Percentiles rank a stretch among this genome's conserved stretches.
Conservation (phyloP, 2,329 filamentous ascomycete genomes). For the Nigrograna mackinnonii region DNA sequence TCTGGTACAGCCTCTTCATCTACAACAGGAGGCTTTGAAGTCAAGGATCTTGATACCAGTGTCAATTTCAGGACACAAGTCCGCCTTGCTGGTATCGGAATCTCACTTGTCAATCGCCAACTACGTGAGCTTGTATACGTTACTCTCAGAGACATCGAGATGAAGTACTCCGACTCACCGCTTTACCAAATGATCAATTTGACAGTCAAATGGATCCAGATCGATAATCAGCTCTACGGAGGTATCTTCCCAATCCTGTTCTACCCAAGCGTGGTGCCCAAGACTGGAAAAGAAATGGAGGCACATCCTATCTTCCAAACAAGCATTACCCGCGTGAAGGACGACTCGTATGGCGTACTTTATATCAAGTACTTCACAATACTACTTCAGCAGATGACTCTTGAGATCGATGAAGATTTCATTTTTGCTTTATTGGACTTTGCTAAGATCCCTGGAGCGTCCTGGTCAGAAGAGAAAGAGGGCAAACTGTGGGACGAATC, state of each 20-base stretch:
- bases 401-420: conserved; percentile 97
- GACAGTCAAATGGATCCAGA: conserved; percentile 97
- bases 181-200: conserved; percentile 90
- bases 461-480: conserved; percentile 81
- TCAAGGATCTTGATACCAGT: conserved; percentile 87
- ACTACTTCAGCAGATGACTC: conserved; percentile 94
- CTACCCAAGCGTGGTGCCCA: conserved; percentile 96
- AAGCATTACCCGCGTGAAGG: conserved; percentile 92
- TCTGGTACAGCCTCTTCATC: conserved; percentile 58
- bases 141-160: conserved; percentile 86
- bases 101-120: conserved; percentile 92
- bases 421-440: conserved; percentile 96
- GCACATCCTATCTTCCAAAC: conserved; percentile 92
- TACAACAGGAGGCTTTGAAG: conserved; percentile 78
- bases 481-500: conserved; percentile 87
- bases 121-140: conserved; percentile 91
- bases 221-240: conserved; percentile 97
- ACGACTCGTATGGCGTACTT: conserved; percentile 95
- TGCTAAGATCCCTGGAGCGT: conserved; percentile 86
- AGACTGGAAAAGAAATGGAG: conserved; percentile 94
- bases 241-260: conserved; percentile 97
- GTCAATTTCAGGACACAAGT: conserved; percentile 89
- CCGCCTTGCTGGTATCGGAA: conserved; percentile 84
- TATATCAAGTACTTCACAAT: conserved; percentile 99
- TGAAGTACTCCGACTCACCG: conserved; percentile 91